Evolutionary conservation across 2,329 filamentous ascomycete genomes (phyloP), one percentile per base, ranked within the genome.

Genomic region (Trichophyton verrucosum): DNA sequence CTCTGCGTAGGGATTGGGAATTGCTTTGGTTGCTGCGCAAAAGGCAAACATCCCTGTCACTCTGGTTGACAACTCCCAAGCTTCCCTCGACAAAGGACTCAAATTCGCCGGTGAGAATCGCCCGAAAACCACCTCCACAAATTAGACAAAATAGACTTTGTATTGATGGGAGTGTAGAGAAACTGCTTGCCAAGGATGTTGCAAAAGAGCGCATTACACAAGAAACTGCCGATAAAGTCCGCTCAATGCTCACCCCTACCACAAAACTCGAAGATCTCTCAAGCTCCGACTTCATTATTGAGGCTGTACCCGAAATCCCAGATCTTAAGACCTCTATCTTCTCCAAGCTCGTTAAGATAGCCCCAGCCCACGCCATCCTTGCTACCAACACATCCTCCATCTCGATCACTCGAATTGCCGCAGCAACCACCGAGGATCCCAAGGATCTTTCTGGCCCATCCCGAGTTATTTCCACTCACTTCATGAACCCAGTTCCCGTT

Each of bases 371-470:
- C 71, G 85, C 94, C 62, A 89, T 99, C 68, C 83, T 99, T 40
- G 92, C 94, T 3, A 99, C 94, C 64, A 99, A 99, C 78, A 99
- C 94, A 5, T 96, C 91, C n/a, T 96, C 91, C 64, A 99, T 99
- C 72, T 92, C 89, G 63, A 96, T 99, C 73, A 99, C 94, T 49
- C 88, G 87, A 71, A 96, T 99, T 69, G 94, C 94, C 20, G 91
- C 94, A 2, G 84, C 91, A 8, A 92, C 92, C 0, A 87, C 85
- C 27, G 79, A 80, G 61, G 84, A 95, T 70, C 87, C 90, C 0
- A 92, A 78, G 17, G 88, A 96, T 69, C 85, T 89, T 24, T 86
- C 86, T 49, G 88, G 86, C 46, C 87, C 89, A 49, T 92, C 90
- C 4, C 87, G 94, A 56, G 94, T 99, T 8, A 85, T 99, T 60